Evolutionary conservation across 805 yeast genomes (phyloP), one percentile per base, ranked within the genome.

Genomic region (Candida silvicultrix): DNA sequence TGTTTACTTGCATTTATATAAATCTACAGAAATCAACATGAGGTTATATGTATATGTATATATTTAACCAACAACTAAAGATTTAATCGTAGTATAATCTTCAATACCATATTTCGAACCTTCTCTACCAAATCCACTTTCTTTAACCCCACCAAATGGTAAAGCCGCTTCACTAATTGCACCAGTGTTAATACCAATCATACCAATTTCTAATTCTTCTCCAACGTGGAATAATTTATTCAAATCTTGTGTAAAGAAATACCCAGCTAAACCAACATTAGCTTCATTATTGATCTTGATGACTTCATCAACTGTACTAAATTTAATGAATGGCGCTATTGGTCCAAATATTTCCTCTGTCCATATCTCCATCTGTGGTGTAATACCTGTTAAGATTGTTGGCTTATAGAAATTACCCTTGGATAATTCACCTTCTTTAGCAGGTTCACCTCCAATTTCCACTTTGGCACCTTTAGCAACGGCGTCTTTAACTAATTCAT

Each of bases 281-380:
- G 82, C 77, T 50, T 71, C 71, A 64, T 87, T 87, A 21, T 94
- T 90, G 46, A 70, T 57, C 44, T 58, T 62, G 9, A 85, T 42
- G 5, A 78, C 90, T 59, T 83, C 86, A 40, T 80, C 83, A 41
- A 78, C 85, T n/a, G 80, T 62, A 37, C 64, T 60, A 59, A 86
- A 86, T 57, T 75, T 77, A 59, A 83, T 75, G 43, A 87, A 64
- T 2, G 89, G 86, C 18, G 86, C 86, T 16, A 86, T 70, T 2
- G 95, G 95, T 2, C 94, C 95, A 62, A 86, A 86, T 2, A 90
- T 85, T 62, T 86, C 95, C 54, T 85, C 89, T n/a, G 63, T 53
- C 53, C 75, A 70, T 31, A 85, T 77, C 38, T 62, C 51, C 79
- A 85, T 85, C 19, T 70, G 71, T 2, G 67, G 60, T 42, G 80